phyloP scores from a whole-genome alignment of 306 rosid genomes.

The Malus sieversii region DNA sequence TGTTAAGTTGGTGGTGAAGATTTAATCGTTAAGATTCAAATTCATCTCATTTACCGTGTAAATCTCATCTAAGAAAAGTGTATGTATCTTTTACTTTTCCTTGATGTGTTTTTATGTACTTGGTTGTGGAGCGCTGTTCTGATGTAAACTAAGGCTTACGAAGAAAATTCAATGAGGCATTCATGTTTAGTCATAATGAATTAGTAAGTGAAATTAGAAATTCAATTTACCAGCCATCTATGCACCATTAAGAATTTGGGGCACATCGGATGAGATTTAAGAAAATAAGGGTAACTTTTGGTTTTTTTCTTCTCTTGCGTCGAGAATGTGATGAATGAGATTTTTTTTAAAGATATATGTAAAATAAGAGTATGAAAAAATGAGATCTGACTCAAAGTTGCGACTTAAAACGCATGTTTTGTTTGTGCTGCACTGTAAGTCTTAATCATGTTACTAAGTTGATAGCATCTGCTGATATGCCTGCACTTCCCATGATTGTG shows the following conservation, averaged over 20 bases:
- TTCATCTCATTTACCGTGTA: neutral
- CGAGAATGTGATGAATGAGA: neutral
- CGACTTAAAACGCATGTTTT: neutral
- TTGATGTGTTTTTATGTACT: no score
- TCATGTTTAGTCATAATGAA: no score
- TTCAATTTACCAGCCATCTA: neutral
- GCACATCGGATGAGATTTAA: neutral
- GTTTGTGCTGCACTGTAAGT: neutral
- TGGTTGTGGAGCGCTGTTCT: accelerated
- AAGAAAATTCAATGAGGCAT: no score
- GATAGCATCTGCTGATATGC: neutral
- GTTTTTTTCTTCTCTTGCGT: neutral
- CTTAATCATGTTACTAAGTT: neutral
- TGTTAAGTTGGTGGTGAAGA: neutral
- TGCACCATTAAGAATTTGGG: neutral
- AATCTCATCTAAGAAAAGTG: no score
- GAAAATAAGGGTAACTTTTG: neutral
- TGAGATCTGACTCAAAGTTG: neutral
- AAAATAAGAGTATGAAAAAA: no score
- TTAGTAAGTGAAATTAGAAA: no score
- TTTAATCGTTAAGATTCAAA: neutral
- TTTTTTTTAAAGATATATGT: no score
- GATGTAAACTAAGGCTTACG: no score
- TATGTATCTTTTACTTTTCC: no score
- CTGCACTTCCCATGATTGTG: neutral